Base-by-base conservation (phyloP, 768 basidiomycete genomes). In the Crepidotus variabilis region DNA sequence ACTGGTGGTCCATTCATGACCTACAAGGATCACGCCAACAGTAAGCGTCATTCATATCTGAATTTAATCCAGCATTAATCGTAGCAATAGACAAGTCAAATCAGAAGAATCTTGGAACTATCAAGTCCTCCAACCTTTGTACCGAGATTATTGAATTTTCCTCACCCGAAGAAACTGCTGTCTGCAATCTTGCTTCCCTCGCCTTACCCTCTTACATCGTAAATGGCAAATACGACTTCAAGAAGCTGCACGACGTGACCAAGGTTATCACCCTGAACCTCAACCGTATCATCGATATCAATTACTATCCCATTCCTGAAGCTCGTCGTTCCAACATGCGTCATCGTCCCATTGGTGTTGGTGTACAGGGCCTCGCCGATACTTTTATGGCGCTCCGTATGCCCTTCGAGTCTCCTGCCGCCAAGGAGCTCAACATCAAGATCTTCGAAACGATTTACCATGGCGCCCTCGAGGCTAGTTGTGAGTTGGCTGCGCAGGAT, bases 361-460 rank as follows among this genome's bases (percentile, higher is more conserved):
- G 97, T 69, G 95, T 98, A 53, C 92, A 99, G 69, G 96, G 97
- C 70, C 87, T 99, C 45, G 97, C 97, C 14, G 97, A 99, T 65
- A 82, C 95, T 1, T 99, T 99, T 80, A 98, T 98, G 94, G 89
- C 90, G 22, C 82, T 99, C 8, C 91, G 89, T 58, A 85, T 98
- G 84, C 92, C 97, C 0, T 99, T 98, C 72, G 97, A 98, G 64
- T 93, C 92, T 1, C 80, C 78, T 16, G 87, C 84, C 46, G 97
- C 96, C 13, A 87, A 88, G 66, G 75, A 86, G 63, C 85, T 99
- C 62, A 98, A 99, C 77, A 79, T 88, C 60, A 85, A 96, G 73
- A 98, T 99, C 71, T 98, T 97, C 70, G 97, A 99, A 79, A 99
- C 97, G 13, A 98, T 99, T 69, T 99, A 98, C 70, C 94, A 99